A percentile compares a stretch with the other conserved stretches of the same genome.
Evolutionary conservation across 306 rosid species (phyloP).

Genomic region (Betula pendula): DNA sequence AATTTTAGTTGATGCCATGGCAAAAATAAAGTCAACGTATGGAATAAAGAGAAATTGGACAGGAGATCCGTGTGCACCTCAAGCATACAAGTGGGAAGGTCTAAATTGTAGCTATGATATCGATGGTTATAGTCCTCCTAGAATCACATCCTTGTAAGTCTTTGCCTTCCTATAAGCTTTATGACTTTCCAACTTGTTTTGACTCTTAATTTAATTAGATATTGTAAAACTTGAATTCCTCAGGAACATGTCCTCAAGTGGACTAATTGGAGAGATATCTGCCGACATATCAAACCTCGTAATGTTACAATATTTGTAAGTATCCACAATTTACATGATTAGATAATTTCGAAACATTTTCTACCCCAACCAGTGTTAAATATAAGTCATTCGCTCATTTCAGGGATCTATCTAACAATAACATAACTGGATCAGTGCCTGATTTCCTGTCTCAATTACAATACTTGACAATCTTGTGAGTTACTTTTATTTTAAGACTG

Average conservation of each 20-base stretch:
- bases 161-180: not conserved
- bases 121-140: not conserved
- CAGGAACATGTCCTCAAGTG: slow-evolving; percentile 52
- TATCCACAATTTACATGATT: slow-evolving; percentile 1
- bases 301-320: slow-evolving; percentile 52
- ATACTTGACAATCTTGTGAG: slow-evolving; percentile 45
- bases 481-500: not conserved
- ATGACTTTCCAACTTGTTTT: not conserved
- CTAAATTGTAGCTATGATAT: slow-evolving; percentile 43
- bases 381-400: slow-evolving; percentile 10
- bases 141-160: too few relatives aligned
- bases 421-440: slow-evolving; percentile 42
- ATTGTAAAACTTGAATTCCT: slow-evolving; percentile 10
- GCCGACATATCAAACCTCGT: slow-evolving; percentile 37
- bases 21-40: slow-evolving; percentile 52
- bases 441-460: slow-evolving; percentile 32
- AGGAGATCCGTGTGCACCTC: slow-evolving; percentile 64
- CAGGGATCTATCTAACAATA: slow-evolving; percentile 64
- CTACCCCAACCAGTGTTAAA: not conserved
- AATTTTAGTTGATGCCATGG: slow-evolving; percentile 47
- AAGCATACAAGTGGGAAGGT: slow-evolving; percentile 51
- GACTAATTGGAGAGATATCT: slow-evolving; percentile 41
- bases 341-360: not conserved
- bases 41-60: slow-evolving; percentile 50
- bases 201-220: not conserved